Evolutionary conservation across 257 asterid species (phyloP).

Genomic region (Solanum chmielewskii): DNA sequence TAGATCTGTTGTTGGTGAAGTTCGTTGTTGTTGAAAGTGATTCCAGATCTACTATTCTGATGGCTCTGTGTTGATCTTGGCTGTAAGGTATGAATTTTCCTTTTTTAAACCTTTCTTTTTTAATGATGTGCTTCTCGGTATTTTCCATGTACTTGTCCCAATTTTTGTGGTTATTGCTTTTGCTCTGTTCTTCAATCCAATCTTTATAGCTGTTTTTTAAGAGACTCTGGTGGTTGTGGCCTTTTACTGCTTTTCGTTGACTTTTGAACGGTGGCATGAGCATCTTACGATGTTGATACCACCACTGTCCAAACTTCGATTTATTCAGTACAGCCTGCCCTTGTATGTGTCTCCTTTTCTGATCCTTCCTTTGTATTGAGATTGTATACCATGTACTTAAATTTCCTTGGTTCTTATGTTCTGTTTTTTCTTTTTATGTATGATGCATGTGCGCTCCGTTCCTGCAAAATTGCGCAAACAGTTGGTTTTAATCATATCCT

Average conservation of each 20-base stretch:
- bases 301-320: not conserved
- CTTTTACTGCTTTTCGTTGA: not conserved
- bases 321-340: not conserved
- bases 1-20: not conserved
- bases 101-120: not conserved
- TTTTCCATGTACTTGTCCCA: not conserved
- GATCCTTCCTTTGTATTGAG: not conserved
- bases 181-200: not conserved
- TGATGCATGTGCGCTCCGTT: not conserved
- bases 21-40: not conserved
- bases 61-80: not conserved
- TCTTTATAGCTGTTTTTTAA: not conserved
- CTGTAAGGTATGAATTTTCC: not conserved
- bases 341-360: not conserved
- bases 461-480: not conserved
- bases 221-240: not conserved
- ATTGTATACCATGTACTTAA: not conserved
- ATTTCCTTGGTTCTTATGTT: not conserved
- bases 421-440: not conserved
- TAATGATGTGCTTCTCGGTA: not conserved
- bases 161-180: not conserved
- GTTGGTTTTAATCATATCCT: not conserved
- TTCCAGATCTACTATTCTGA: not conserved
- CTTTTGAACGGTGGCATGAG: not conserved
- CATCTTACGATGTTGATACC: not conserved